Evolutionary conservation across 2,329 filamentous ascomycete species (phyloP).

Genomic region (Fusarium vanettenii): DNA sequence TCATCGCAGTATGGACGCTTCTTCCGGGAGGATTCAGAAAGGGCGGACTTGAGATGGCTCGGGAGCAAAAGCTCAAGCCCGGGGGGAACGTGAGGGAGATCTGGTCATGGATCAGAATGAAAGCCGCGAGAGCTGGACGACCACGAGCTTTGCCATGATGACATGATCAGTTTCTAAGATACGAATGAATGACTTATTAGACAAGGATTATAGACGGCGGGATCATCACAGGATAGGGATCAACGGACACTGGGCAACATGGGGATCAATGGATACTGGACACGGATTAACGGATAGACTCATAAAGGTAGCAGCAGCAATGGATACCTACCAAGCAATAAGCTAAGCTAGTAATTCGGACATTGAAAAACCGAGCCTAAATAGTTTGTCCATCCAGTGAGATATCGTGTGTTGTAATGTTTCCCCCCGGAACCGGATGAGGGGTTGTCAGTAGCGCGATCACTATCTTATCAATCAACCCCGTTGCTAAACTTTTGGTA

Average conservation of each 20-base stretch:
- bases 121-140: neutral
- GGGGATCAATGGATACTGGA: neutral
- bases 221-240: neutral
- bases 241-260: neutral
- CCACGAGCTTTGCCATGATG: neutral
- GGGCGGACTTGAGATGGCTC: conserved; percentile 56
- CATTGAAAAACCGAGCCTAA: neutral
- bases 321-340: neutral
- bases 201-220: neutral
- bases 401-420: conserved; percentile 4
- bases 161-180: neutral
- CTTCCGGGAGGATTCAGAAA: conserved; percentile 53
- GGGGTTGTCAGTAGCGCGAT: conserved; percentile 18
- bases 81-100: conserved; percentile 47
- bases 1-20: conserved; percentile 59
- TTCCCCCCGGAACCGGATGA: conserved; percentile 10
- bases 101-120: conserved; percentile 28
- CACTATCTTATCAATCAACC: conserved; percentile 41
- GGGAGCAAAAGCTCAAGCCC: conserved; percentile 50
- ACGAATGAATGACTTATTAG: neutral
- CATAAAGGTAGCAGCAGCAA: neutral
- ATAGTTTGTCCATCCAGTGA: neutral
- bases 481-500: conserved; percentile 28
- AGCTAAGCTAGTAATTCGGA: neutral
- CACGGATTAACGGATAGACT: neutral